phyloP scores from a whole-genome alignment of 176 grass and related monocot species.

The Thalia dealbata region DNA sequence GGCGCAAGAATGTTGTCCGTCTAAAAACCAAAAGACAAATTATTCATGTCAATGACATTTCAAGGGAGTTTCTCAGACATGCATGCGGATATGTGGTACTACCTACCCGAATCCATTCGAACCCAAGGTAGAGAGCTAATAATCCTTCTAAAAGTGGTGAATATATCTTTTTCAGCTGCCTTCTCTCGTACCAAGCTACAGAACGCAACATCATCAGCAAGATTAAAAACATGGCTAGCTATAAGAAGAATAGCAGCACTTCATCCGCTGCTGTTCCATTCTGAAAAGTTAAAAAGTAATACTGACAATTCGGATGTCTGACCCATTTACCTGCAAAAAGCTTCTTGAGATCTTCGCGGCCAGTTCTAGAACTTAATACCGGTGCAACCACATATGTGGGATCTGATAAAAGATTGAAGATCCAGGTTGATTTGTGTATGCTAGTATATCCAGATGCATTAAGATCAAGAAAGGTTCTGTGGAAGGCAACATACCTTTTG shows the following conservation, averaged over 20 bases:
- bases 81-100: background rate
- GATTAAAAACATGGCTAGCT: too few relatives aligned
- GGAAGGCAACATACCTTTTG: constrained; percentile 40
- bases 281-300: too few relatives aligned
- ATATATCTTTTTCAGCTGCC: constrained; percentile 98
- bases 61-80: background rate
- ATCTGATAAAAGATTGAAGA: constrained; percentile 34
- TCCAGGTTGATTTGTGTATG: background rate
- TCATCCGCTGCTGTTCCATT: too few relatives aligned
- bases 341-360: constrained; percentile 69
- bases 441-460: background rate
- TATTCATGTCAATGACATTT: background rate
- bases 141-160: constrained; percentile 90
- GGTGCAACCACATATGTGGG: constrained; percentile 89
- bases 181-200: constrained; percentile 39
- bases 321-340: constrained; percentile 48
- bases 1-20: constrained; percentile 76
- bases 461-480: background rate
- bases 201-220: background rate
- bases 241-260: too few relatives aligned
- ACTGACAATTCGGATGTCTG: too few relatives aligned
- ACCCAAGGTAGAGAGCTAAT: constrained; percentile 85
- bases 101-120: constrained; percentile 55
- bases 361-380: constrained; percentile 41
- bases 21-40: constrained; percentile 21